Base-by-base conservation (phyloP, 345 rosid species). In the Eucalyptus brandiana region DNA sequence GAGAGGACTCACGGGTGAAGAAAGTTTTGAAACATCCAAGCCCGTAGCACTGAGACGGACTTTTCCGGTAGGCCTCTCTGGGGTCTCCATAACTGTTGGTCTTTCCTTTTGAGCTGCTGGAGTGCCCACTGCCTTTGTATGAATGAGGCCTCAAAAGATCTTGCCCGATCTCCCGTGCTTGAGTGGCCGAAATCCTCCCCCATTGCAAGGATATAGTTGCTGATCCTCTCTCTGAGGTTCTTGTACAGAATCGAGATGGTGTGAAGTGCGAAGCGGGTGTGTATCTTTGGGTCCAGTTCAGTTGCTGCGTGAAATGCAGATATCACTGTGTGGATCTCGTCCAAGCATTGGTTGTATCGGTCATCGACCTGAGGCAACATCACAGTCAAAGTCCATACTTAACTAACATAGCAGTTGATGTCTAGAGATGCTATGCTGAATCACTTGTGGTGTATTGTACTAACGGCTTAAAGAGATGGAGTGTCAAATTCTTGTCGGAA, bases 11-110 rank as follows among this genome's bases (percentile, higher is more conserved):
- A 98, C 99, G 99, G 99, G 90, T 98, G 99, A 92, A 98, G 99
- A 80, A 98, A 98, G 94, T 98, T 97, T 87, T 98, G 97, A 92
- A 98, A 98, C 99, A 98, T 98, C 99, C 99, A 98, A 17, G 97
- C 93, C 1, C 99, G 95, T 44, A 98, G 92, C 89, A 98, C 97
- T 1, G 98, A 93, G 53, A 98, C 99, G 11, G 99, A 98, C 91
- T 93, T 95, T 89, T 97, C 99, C 0, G 99, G 99, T 89, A 98
- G 92, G 28, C 99, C 99, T 80, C 99, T 92, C 87, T 98, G 99
- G 2, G 99, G 99, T 89, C 97, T 95, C 99, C 99, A 98, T 49
- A 96, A 87, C 60, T 96, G 98, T 90, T 95, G 95, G 48, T 95
- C 97, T 91, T 93, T 97, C 86, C 91, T 94, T 93, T 94, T 96